A percentile compares a stretch with the other conserved stretches of the same genome.
These are phyloP conservation scores for Pythium sukuiense DNA, from an alignment of 352 stramenopile genomes.

Conservation along the genomic window DNA sequence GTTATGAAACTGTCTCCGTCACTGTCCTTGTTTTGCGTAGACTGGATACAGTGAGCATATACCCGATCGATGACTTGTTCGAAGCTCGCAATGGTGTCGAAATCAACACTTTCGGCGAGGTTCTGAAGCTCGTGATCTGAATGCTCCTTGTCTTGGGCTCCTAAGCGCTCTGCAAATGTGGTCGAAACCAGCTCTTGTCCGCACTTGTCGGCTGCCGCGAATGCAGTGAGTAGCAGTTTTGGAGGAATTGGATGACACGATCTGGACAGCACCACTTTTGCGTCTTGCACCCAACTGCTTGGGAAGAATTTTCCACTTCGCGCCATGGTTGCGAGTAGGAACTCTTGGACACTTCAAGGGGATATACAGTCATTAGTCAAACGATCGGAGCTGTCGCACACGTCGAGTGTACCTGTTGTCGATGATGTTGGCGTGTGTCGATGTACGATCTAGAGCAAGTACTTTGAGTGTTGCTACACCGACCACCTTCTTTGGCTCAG, in stretches of 20 bases:
- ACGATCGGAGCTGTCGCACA: not conserved
- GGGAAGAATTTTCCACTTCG: conserved; percentile 10
- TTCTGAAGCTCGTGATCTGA: not conserved
- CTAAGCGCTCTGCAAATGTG: conserved; percentile 6
- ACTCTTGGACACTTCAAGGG: conserved; percentile 5
- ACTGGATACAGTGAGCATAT: not conserved
- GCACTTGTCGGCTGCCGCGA: conserved; percentile 13
- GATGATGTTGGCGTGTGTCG: not conserved
- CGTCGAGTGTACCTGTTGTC: not conserved
- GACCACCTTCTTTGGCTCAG: conserved; percentile 10
- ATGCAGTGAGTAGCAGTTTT: conserved; percentile 6
- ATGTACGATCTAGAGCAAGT: not conserved
- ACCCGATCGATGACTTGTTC: conserved; percentile 12
- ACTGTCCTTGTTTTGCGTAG: not conserved
- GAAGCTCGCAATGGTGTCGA: conserved; percentile 11
- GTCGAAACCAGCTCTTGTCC: conserved; percentile 13
- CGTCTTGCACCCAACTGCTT: conserved; percentile 23
- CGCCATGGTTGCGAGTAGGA: conserved; percentile 8
- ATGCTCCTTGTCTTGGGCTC: not conserved
- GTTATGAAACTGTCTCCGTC: not conserved
- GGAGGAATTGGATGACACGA: not conserved
- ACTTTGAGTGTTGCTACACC: conserved; percentile 15
- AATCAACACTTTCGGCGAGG: not conserved
- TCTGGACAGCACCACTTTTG: conserved; percentile 5
- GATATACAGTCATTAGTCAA: not conserved